Conservation (phyloP, 345 rosid species). For the Boechera retrofracta region DNA sequence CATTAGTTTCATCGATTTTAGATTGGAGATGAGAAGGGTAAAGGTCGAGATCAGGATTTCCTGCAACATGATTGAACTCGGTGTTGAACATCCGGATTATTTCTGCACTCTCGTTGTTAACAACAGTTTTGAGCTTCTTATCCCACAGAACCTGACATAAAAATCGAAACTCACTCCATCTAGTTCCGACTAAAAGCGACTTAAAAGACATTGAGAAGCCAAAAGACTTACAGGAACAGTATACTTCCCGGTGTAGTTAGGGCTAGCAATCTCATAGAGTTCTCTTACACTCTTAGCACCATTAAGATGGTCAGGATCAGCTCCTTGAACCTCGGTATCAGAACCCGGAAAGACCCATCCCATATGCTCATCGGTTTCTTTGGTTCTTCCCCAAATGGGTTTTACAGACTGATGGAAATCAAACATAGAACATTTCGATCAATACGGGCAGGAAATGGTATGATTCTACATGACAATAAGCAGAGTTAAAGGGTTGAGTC, state of each 20-base stretch:
- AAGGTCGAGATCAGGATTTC: constrained; percentile 55
- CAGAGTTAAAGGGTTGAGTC: constrained; percentile 5
- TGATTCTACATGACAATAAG: neutral
- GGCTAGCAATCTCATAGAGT: constrained; percentile 80
- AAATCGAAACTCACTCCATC: constrained; percentile 23
- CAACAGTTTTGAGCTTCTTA: constrained; percentile 67
- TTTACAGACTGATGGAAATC: constrained; percentile 64
- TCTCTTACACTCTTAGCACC: constrained; percentile 79
- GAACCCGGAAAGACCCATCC: constrained; percentile 87
- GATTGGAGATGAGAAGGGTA: constrained; percentile 53
- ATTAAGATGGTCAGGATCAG: constrained; percentile 74
- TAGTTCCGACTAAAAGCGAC: constrained; percentile 32
- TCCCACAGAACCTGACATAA: constrained; percentile 59
- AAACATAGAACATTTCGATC: constrained; percentile 23
- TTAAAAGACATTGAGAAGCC: neutral
- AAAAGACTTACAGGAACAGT: constrained; percentile 84
- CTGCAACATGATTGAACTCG: constrained; percentile 56
- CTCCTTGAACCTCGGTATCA: constrained; percentile 69
- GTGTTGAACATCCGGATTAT: constrained; percentile 61
- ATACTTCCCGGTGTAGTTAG: constrained; percentile 77
- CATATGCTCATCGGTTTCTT: constrained; percentile 80
- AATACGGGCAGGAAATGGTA: constrained; percentile 10
- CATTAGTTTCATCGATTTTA: constrained; percentile 52
- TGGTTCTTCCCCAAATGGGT: constrained; percentile 90
- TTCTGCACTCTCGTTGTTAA: constrained; percentile 64